Evolutionary conservation across 1,284 basidiomycete genomes (phyloP), one percentile per base, ranked within the genome.

Genomic region (Leccinum pachyderme): DNA sequence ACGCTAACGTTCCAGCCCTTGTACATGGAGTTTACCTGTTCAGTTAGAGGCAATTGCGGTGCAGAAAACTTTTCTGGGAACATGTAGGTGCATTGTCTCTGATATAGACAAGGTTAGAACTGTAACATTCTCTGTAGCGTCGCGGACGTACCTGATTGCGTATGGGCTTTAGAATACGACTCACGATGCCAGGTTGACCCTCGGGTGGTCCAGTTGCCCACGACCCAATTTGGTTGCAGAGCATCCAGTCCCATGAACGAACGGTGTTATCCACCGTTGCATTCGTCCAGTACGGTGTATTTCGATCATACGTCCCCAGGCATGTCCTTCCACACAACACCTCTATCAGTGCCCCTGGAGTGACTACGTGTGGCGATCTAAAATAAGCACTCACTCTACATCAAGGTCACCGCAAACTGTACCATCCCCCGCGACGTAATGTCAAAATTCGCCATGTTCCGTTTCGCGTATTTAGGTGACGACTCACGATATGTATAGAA

Each of bases 181-280:
- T 79, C 7, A 86, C 83, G 49, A 89, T 67, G 11, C 81, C 74
- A 0, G 84, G 82, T 22, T 73, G 63, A 25, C 66, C 72, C 0
- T 43, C n/a, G 0, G 86, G 86, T 6, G 87, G 81, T 13, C 81
- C 78, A 28, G 81, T 82, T 69, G 83, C 83, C 54, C 81, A 77
- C 64, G 72, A 87, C 31, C 87, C 87, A 5, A 89, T 75, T 72
- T 87, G 77, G 62, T 84, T 88, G 65, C 86, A 89, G 2, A 75
- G 69, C 45, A 80, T 70, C 80, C 79, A 81, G 31, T 51, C 60
- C 79, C 79, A 81, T 5, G 79, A 79, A 5, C 80, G 73, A 1
- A 53, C 35, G 2, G 66, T 49, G 55, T 81, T 74, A 61, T 78
- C 64, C 46, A 81, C 61, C 5, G 67, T 61, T n/a, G 68, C 73